Conservation (phyloP, 1,284 basidiomycete species). For the Marasmius fiardii region DNA sequence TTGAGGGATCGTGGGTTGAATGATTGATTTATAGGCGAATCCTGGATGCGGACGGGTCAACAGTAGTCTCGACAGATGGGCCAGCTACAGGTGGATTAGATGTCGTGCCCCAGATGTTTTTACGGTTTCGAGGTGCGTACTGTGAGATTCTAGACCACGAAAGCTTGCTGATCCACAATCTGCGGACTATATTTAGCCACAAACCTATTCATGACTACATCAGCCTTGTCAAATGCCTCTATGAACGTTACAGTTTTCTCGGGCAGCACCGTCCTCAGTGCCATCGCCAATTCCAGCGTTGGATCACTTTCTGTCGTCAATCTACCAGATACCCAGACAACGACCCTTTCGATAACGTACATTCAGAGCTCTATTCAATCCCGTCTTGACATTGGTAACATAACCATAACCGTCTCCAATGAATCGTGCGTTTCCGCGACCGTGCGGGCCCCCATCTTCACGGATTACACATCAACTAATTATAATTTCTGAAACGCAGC, state of each 20-base stretch:
- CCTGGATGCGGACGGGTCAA: constrained; percentile 16
- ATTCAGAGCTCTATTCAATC: constrained; percentile 23
- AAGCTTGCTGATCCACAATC: not conserved
- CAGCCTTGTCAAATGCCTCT: constrained; percentile 43
- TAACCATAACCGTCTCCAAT: constrained; percentile 36
- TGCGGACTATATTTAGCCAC: constrained; percentile 38
- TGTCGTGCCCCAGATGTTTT: constrained; percentile 51
- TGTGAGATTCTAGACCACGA: not conserved
- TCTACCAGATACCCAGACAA: constrained; percentile 35
- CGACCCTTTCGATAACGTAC: constrained; percentile 41
- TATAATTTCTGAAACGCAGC: constrained; percentile 19
- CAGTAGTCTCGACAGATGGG: constrained; percentile 35
- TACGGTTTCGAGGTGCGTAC: constrained; percentile 46
- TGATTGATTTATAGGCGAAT: constrained; percentile 23
- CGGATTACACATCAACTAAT: not conserved
- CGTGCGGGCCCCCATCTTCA: not conserved
- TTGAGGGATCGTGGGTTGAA: constrained; percentile 11
- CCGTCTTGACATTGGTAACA: constrained; percentile 38
- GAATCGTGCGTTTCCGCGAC: constrained; percentile 31
- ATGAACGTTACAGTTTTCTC: constrained; percentile 47
- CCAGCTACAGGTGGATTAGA: constrained; percentile 30
- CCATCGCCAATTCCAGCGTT: constrained; percentile 31
- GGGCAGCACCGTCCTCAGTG: constrained; percentile 27
- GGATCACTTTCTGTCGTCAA: constrained; percentile 33
- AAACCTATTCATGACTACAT: constrained; percentile 40